These are phyloP conservation scores for Pseudomonodictys pantanalensis DNA, from an alignment of 495 filamentous ascomycete species.

Conservation along the genomic window DNA sequence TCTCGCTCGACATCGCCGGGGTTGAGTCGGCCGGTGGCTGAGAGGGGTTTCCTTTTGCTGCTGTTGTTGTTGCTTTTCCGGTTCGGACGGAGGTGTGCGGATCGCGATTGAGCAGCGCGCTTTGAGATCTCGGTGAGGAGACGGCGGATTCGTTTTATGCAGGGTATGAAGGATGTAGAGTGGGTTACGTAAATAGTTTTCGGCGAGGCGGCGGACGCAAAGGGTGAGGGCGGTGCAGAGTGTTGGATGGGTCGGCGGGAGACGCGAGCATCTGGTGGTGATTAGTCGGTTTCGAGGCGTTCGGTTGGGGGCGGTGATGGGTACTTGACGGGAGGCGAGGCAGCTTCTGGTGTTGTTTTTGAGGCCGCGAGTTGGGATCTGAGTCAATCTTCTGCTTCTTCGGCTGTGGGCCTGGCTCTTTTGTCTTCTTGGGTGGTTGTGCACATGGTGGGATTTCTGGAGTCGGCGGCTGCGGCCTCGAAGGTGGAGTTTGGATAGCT, in stretches of 20 bases:
- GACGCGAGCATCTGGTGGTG: constrained; percentile 46
- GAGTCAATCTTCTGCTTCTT: constrained; percentile 7
- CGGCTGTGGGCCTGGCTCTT: background rate
- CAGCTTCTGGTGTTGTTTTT: constrained; percentile 40
- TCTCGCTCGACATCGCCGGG: constrained; percentile 35
- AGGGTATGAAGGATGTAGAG: constrained; percentile 73
- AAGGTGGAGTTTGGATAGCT: background rate
- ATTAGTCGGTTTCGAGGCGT: background rate
- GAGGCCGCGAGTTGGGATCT: background rate
- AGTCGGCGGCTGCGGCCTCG: background rate
- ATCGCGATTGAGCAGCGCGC: constrained; percentile 45
- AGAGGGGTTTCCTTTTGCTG: background rate
- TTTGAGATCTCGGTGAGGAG: constrained; percentile 64
- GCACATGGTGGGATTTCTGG: background rate
- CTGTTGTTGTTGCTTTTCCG: background rate
- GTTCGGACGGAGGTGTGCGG: constrained; percentile 35
- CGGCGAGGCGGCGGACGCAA: constrained; percentile 47
- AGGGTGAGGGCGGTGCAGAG: constrained; percentile 59
- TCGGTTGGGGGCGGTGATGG: background rate
- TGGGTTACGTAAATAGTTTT: constrained; percentile 79
- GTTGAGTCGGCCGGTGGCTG: constrained; percentile 12
- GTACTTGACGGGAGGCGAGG: constrained; percentile 49
- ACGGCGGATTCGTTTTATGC: constrained; percentile 74
- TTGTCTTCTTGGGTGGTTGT: background rate
- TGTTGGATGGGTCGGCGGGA: constrained; percentile 71